Evolutionary conservation across 495 filamentous ascomycete genomes (phyloP).

Genomic region (Pyrenula massariospora): DNA sequence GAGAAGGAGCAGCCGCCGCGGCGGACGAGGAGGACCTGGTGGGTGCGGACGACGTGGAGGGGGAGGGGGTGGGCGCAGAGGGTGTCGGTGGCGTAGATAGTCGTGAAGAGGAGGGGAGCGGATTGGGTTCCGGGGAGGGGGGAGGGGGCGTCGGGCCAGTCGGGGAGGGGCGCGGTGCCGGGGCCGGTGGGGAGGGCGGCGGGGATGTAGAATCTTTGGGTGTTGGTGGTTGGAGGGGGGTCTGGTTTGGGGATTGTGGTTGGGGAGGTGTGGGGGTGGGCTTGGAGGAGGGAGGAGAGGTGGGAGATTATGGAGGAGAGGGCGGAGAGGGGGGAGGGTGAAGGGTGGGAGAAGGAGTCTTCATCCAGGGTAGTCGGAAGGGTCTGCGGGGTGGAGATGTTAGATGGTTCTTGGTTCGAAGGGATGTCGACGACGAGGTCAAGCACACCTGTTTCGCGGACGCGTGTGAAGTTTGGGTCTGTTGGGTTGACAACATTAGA

Average conservation of each 20-base stretch:
- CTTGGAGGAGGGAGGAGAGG: slow-evolving; percentile 38
- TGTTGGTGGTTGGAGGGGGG: slow-evolving; percentile 8
- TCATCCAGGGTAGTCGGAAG: slow-evolving; percentile 9
- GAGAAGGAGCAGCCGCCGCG: slow-evolving; percentile 80
- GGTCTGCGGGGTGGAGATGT: not conserved
- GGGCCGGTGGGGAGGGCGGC: slow-evolving; percentile 63
- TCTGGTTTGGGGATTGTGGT: slow-evolving; percentile 6
- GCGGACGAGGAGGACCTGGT: slow-evolving; percentile 73
- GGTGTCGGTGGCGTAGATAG: slow-evolving; percentile 57
- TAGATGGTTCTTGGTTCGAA: slow-evolving; percentile 9
- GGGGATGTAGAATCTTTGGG: slow-evolving; percentile 39
- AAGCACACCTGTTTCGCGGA: slow-evolving; percentile 58
- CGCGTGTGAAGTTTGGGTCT: slow-evolving; percentile 73
- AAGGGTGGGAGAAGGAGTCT: slow-evolving; percentile 17
- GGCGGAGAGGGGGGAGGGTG: slow-evolving; percentile 16
- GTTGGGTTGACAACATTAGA: slow-evolving; percentile 55
- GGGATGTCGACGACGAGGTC: slow-evolving; percentile 55
- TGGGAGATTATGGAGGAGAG: slow-evolving; percentile 48
- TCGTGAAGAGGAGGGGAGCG: slow-evolving; percentile 47
- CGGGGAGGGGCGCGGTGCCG: slow-evolving; percentile 65
- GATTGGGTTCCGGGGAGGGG: slow-evolving; percentile 25
- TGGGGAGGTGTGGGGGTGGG: slow-evolving; percentile 20
- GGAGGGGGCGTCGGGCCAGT: slow-evolving; percentile 44
- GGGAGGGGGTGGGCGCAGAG: slow-evolving; percentile 55
- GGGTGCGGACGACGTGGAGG: slow-evolving; percentile 42